Base-by-base conservation (phyloP, 129 eudicot genomes). In the Sambucus nigra region DNA sequence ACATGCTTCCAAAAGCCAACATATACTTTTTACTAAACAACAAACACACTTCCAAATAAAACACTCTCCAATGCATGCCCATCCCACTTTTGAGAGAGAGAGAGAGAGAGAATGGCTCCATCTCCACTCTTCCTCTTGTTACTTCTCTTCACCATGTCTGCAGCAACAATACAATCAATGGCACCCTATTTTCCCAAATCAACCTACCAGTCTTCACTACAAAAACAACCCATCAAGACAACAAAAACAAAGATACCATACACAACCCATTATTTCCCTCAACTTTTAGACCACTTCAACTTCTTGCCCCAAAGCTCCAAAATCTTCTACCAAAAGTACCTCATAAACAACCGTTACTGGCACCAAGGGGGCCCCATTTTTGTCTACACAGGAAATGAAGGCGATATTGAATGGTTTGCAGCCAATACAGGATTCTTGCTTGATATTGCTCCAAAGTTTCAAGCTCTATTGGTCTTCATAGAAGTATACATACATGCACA, bases 321-420 rank as follows among this genome's bases (percentile, higher is more conserved):
- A 50, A 53, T 67, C 32, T 76, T 76, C 58, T 67, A 71, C 56
- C 83, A 76, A 24, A 76, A 76, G 55, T 76, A 71, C 53, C 78
- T 76, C 0, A 55, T 72, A 1, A 71, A 76, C 54, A 42, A 22
- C 24, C 38, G 59, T 7, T 76, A 56, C 35, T 76, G 83, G 83
- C 71, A 59, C 53, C 53, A 54, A 44, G 83, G 78, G 19, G 78
- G 55, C 14, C 83, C 83, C 2, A 71, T 76, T 1, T 72, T 76
- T 63, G 75, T 76, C 5, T 76, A 71, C 46, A 67, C 78, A 3
- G 83, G 83, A 14, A 76, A 76, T 66, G 83, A 76, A 71, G 75
- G 78, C 26, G 60, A 76, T 47, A 76, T 76, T 44, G 78, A 67
- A 17, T 76, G 75, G 83, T 72, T 76, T 59, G 83, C 78, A 10